These are phyloP conservation scores for Microthlaspi erraticum DNA, from an alignment of 345 rosid genomes.

Conservation along the genomic window DNA sequence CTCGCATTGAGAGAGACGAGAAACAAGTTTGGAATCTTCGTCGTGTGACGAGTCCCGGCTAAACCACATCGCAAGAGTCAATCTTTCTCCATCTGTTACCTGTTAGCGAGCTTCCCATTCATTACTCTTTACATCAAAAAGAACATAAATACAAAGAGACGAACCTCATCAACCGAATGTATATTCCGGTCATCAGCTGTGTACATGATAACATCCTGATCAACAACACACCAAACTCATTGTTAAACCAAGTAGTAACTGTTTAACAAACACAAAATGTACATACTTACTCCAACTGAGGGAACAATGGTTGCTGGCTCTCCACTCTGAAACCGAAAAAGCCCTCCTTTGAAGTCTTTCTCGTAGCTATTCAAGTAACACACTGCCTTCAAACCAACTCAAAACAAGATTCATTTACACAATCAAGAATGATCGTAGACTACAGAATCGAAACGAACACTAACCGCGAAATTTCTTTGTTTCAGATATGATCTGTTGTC, in stretches of 20 bases:
- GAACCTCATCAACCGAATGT: conserved; percentile 93
- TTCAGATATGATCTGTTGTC: conserved; percentile 82
- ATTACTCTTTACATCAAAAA: conserved; percentile 13
- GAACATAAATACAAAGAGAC: neutral
- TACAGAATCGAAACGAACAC: conserved; percentile 12
- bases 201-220: conserved; percentile 83
- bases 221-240: conserved; percentile 16
- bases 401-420: conserved; percentile 37
- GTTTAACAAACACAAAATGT: neutral
- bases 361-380: conserved; percentile 84
- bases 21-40: conserved; percentile 80
- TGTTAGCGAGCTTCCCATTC: conserved; percentile 41
- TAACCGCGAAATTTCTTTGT: conserved; percentile 80
- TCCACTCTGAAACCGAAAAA: conserved; percentile 83
- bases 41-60: conserved; percentile 80
- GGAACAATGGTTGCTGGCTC: conserved; percentile 68
- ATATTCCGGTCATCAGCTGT: conserved; percentile 84
- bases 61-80: conserved; percentile 90
- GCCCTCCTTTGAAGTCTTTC: conserved; percentile 79
- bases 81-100: conserved; percentile 85
- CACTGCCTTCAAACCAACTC: conserved; percentile 68
- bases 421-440: neutral
- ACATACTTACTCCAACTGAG: conserved; percentile 69
- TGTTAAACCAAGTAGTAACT: neutral
- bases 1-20: conserved; percentile 55